Evolutionary conservation across 202 grass and related monocot species (phyloP).

Genomic region (Carex arenaria): DNA sequence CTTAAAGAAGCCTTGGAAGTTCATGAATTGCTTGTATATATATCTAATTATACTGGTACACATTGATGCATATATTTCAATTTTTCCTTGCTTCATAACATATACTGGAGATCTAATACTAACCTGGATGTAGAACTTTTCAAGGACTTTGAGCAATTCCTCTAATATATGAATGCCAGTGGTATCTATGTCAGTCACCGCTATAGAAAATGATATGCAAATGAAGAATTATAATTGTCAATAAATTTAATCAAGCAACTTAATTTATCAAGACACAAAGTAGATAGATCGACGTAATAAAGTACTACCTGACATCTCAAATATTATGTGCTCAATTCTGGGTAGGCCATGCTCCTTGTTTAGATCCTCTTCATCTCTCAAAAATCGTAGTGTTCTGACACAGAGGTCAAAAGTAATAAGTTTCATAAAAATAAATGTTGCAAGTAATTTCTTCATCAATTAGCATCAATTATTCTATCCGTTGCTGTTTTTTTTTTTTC

Average conservation of each 20-base stretch:
- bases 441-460: background rate
- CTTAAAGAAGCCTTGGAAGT: background rate
- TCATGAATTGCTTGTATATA: background rate
- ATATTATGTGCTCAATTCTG: conserved; percentile 47
- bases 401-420: background rate
- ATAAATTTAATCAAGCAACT: background rate
- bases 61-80: background rate
- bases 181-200: conserved; percentile 70
- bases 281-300: background rate
- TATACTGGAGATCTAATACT: background rate
- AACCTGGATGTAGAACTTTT: conserved; percentile 61
- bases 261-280: background rate
- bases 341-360: conserved; percentile 31
- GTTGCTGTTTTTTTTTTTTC: background rate
- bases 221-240: background rate
- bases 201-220: conserved; percentile 21
- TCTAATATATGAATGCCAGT: conserved; percentile 66
- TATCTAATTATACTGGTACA: background rate
- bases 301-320: conserved; percentile 64
- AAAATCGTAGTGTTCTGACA: conserved; percentile 69
- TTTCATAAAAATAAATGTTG: background rate
- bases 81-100: background rate
- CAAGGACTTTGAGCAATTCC: conserved; percentile 40
- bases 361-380: conserved; percentile 59
- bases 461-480: background rate